These are phyloP conservation scores for Talaromyces sp. DNA, from an alignment of 2,329 filamentous ascomycete species.

Conservation along the genomic window DNA sequence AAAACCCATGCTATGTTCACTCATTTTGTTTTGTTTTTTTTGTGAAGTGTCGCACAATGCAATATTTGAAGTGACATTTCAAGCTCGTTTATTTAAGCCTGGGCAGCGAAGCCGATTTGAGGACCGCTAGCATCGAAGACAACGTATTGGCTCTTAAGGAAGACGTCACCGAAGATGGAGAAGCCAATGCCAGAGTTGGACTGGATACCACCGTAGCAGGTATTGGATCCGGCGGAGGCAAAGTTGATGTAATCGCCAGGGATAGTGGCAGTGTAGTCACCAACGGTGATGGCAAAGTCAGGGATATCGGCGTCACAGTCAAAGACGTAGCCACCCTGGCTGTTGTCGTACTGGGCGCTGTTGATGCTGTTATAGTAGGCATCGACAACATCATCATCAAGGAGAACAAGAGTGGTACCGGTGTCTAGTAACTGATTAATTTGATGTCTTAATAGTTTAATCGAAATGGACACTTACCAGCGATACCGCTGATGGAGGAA, in stretches of 20 bases:
- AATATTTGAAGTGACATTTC: not conserved
- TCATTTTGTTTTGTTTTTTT: not conserved
- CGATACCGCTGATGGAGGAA: conserved; percentile 49
- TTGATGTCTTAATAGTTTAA: not conserved
- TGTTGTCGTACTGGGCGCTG: not conserved
- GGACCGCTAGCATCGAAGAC: conserved; percentile 57
- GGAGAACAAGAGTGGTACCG: conserved; percentile 60
- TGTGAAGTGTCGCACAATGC: not conserved
- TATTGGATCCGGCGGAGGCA: conserved; percentile 33
- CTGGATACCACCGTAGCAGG: conserved; percentile 74
- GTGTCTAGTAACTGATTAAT: conserved; percentile 46
- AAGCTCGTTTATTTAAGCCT: conserved; percentile 18
- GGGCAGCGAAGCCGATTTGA: conserved; percentile 44
- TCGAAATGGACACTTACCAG: conserved; percentile 18
- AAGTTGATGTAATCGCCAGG: conserved; percentile 52
- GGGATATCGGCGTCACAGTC: conserved; percentile 47
- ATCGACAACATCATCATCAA: conserved; percentile 47
- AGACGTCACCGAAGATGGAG: conserved; percentile 69
- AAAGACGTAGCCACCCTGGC: conserved; percentile 52
- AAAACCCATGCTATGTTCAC: not conserved
- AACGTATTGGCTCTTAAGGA: conserved; percentile 71
- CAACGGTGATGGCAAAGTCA: conserved; percentile 49
- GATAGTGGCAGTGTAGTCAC: conserved; percentile 43
- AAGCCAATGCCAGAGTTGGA: conserved; percentile 50
- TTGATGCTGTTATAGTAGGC: conserved; percentile 55